Conservation (phyloP, 192 early-diverging fungal genomes). For the Phlyctochytrium bullatum region DNA sequence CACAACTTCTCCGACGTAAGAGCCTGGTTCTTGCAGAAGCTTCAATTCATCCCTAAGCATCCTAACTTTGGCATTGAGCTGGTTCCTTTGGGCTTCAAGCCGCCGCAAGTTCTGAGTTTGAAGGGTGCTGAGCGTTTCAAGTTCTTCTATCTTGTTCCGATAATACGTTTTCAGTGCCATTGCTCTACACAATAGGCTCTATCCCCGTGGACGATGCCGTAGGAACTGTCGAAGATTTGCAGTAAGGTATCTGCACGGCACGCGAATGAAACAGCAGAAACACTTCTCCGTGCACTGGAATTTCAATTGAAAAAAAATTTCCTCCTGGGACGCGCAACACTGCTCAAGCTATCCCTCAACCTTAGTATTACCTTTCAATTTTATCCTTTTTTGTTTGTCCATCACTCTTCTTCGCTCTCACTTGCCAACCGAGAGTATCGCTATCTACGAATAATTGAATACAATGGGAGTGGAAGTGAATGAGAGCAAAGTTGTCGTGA, state of each 20-base stretch:
- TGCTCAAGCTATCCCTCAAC: too few species aligned
- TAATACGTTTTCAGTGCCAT: slow-evolving; percentile 49
- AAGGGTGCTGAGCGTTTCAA: slow-evolving; percentile 81
- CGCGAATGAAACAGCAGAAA: too few species aligned
- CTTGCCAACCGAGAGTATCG: too few species aligned
- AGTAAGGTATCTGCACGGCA: background rate
- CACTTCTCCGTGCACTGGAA: too few species aligned
- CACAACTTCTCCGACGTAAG: slow-evolving; percentile 95
- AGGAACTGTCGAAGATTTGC: too few species aligned
- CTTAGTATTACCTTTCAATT: too few species aligned
- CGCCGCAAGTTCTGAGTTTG: slow-evolving; percentile 95
- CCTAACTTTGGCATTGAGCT: slow-evolving; percentile 95
- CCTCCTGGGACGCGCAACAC: too few species aligned
- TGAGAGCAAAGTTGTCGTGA: slow-evolving; percentile 14
- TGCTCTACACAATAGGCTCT: background rate
- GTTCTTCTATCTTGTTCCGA: slow-evolving; percentile 65
- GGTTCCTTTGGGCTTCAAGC: slow-evolving; percentile 97
- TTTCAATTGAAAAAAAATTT: too few species aligned
- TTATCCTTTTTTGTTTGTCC: too few species aligned
- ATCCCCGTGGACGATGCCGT: background rate
- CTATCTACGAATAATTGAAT: too few species aligned
- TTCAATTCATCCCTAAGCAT: slow-evolving; percentile 94
- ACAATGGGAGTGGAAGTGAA: background rate
- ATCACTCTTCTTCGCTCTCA: too few species aligned
- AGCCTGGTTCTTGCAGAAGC: slow-evolving; percentile 93